Conservation (phyloP, 2,329 filamentous ascomycete genomes). For the Colletotrichum viniferum region DNA sequence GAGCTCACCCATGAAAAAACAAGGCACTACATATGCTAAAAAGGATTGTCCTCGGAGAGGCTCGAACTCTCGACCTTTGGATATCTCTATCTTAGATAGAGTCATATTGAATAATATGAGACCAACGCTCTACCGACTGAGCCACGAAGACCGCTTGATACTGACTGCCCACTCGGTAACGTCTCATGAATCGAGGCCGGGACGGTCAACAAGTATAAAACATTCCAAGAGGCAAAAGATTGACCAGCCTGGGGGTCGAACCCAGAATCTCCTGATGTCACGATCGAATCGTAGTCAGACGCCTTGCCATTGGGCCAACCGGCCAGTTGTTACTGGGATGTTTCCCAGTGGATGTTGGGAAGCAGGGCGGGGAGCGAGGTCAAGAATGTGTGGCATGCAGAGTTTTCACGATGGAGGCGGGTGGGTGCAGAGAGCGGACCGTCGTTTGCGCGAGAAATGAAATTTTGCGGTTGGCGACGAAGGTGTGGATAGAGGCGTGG, state of each 20-base stretch:
- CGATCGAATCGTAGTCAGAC: conserved; percentile 42
- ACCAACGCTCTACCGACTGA: conserved; percentile 23
- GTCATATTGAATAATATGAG: conserved; percentile 17
- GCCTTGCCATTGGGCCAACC: conserved; percentile 45
- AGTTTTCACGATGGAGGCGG: background rate
- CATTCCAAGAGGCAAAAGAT: background rate
- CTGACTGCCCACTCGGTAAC: rapidly evolving
- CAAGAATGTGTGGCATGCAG: background rate
- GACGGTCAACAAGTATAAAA: background rate
- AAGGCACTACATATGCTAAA: background rate
- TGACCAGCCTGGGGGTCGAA: conserved; percentile 23
- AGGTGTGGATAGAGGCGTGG: background rate
- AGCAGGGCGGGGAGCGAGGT: rapidly evolving
- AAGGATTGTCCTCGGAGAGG: conserved; percentile 12
- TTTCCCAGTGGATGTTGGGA: background rate
- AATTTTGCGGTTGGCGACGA: background rate
- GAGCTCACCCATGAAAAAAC: no score
- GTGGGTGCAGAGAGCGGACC: background rate
- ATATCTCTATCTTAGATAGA: background rate
- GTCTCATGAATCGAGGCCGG: background rate
- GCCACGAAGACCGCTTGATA: conserved; percentile 10
- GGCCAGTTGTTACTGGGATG: background rate
- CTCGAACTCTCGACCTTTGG: conserved; percentile 23
- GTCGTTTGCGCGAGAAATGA: background rate
- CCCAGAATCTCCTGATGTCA: conserved; percentile 22